Base-by-base conservation (phyloP, 2,329 filamentous ascomycete species). In the Diaporthe citri region DNA sequence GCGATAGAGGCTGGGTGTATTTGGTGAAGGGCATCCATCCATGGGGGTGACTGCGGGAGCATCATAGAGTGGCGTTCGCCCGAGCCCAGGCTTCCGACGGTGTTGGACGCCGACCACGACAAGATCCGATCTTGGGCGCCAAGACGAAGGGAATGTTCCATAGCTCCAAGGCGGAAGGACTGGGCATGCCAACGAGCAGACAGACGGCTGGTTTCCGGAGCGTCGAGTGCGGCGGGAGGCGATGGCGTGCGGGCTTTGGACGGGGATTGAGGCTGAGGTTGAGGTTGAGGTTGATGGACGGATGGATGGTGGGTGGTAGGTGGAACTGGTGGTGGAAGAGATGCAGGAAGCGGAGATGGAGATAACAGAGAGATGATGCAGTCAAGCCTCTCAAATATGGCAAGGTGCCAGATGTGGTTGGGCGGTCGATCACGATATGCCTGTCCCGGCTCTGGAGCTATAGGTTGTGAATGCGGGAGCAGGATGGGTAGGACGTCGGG, bases 61-160 rank as follows among this genome's bases (percentile, higher is more conserved):
- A 77, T 77, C 72, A 80, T 80, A 31, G 83, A 82, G 51, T 81
- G 82, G 74, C 78, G 82, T 74, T 87, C 86, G 78, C 87, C 86
- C 60, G 86, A 86, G 66, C 85, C 83, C 80, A 86, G 84, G 77
- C 84, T 87, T 79, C 72, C 67, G 28, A 72, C 69, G 28, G 39
- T 64, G 43, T 83, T 84, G 78, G 82, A 84, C 78, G 86, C 85
- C 74, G 85, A 84, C 88, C 88, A 89, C 75, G 82, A 78, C 74
- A 86, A 79, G 74, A 85, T 85, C 79, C 83, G 82, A 78, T 85
- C 83, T 79, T 85, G 84, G 74, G 84, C 80, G 77, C 83, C 80
- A 76, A 86, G 82, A 78, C 84, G 80, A 79, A 87, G 81, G 80
- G 84, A 81, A 78, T 79, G 83, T 78, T 89, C 84, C 88, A 89